phyloP scores from a whole-genome alignment of 2,329 filamentous ascomycete genomes.

The Trichophyton verrucosum region DNA sequence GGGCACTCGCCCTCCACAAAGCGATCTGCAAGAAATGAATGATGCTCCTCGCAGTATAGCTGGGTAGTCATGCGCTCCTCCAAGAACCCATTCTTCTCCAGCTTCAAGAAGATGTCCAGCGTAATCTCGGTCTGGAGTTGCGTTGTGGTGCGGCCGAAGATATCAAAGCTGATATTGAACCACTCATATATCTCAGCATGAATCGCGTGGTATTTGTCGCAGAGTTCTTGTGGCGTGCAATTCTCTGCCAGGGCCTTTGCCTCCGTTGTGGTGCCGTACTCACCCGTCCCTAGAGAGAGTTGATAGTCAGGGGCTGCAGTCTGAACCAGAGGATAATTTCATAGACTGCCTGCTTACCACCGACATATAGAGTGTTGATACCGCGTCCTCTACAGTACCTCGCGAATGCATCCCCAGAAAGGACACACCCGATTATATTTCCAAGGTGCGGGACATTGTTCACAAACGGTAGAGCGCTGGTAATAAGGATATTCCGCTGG shows the following conservation, averaged over 20 bases:
- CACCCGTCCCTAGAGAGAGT: constrained; percentile 26
- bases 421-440: constrained; percentile 39
- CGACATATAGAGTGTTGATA: constrained; percentile 40
- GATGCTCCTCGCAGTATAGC: constrained; percentile 72
- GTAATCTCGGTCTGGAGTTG: constrained; percentile 81
- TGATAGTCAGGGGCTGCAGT: neutral
- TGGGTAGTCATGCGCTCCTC: constrained; percentile 79
- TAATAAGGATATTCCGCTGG: constrained; percentile 39
- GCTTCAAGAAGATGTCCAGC: constrained; percentile 75
- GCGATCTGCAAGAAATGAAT: constrained; percentile 35
- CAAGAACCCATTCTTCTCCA: constrained; percentile 80
- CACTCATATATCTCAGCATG: constrained; percentile 43
- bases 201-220: constrained; percentile 41
- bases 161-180: constrained; percentile 44
- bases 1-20: constrained; percentile 41
- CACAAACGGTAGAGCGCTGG: constrained; percentile 44
- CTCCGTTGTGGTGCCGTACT: constrained; percentile 44
- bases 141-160: constrained; percentile 82
- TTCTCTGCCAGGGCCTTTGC: constrained; percentile 43
- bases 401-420: constrained; percentile 41
- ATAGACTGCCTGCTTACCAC: constrained; percentile 26
- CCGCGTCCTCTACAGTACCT: constrained; percentile 40
- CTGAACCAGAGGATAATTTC: neutral
- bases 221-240: constrained; percentile 39
- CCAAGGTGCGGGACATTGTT: constrained; percentile 46